Percentiles rank a stretch among this genome's conserved stretches.
phyloP scores from a whole-genome alignment of 257 asterid genomes.

The Verbascum thapsus region DNA sequence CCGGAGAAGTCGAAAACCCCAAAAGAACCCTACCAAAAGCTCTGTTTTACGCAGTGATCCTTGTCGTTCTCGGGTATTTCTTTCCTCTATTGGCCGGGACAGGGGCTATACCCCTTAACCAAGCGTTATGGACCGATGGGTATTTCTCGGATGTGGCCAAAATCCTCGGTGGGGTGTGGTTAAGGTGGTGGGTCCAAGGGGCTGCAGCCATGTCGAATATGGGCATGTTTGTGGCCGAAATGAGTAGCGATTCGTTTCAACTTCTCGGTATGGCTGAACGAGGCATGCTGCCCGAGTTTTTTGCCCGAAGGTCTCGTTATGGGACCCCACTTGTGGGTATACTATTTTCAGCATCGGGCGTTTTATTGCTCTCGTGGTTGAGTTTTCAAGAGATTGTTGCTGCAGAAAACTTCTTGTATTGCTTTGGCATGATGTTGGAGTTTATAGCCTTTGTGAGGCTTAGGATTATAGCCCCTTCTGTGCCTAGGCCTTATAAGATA shows the following conservation, averaged over 20 bases:
- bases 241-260: constrained; percentile 76
- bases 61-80: constrained; percentile 59
- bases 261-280: constrained; percentile 83
- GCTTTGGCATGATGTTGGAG: constrained; percentile 69
- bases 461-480: constrained; percentile 48
- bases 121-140: constrained; percentile 57
- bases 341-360: constrained; percentile 66
- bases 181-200: constrained; percentile 69
- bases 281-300: constrained; percentile 66
- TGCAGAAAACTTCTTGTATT: constrained; percentile 68
- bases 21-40: constrained; percentile 60
- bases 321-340: constrained; percentile 73
- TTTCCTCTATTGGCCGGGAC: constrained; percentile 60
- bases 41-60: constrained; percentile 56
- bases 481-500: constrained; percentile 60
- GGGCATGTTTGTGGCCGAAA: constrained; percentile 78
- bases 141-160: constrained; percentile 61
- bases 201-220: constrained; percentile 73
- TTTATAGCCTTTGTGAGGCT: constrained; percentile 58
- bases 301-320: constrained; percentile 57
- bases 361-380: constrained; percentile 63
- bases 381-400: constrained; percentile 72
- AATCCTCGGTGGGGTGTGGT: constrained; percentile 64
- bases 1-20: constrained; percentile 69
- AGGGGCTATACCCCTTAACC: constrained; percentile 58